Conservation (phyloP, 2,329 filamentous ascomycete genomes). For the Colletotrichum acutatum region DNA sequence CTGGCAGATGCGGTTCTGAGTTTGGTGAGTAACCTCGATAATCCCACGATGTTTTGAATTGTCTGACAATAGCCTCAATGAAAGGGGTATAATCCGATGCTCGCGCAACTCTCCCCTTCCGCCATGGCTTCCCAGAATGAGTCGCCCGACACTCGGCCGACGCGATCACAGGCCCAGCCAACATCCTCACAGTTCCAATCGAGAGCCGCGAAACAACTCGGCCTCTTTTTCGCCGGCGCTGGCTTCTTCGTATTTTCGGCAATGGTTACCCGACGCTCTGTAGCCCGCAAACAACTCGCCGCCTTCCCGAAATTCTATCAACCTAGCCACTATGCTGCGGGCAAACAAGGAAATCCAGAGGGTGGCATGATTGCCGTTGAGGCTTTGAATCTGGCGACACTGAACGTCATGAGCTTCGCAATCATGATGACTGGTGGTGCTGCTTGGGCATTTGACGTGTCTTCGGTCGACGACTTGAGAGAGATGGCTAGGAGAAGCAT, state of each 20-base stretch:
- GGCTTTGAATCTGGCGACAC: constrained; percentile 85
- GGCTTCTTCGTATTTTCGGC: constrained; percentile 80
- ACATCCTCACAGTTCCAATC: constrained; percentile 29
- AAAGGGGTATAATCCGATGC: constrained; percentile 28
- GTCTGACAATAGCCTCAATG: constrained; percentile 19
- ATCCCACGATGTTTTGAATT: constrained; percentile 17
- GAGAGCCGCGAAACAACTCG: constrained; percentile 61
- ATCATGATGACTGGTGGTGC: constrained; percentile 80
- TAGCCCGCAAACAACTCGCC: constrained; percentile 70
- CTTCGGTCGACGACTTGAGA: constrained; percentile 73
- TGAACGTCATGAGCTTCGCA: constrained; percentile 82
- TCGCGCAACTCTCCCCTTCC: constrained; percentile 27
- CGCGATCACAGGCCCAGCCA: constrained; percentile 35
- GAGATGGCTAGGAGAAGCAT: constrained; percentile 57
- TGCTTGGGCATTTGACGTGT: constrained; percentile 82
- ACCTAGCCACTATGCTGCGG: constrained; percentile 61
- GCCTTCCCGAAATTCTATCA: constrained; percentile 79
- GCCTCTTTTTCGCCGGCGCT: constrained; percentile 79
- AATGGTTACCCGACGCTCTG: constrained; percentile 76
- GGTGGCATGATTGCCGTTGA: constrained; percentile 80
- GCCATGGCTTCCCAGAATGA: constrained; percentile 34
- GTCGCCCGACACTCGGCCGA: constrained; percentile 26
- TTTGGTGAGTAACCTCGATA: constrained; percentile 17
- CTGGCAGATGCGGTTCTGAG: constrained; percentile 8
- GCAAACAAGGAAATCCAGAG: constrained; percentile 62